A percentile compares a stretch with the other conserved stretches of the same genome.
phyloP scores from a whole-genome alignment of 2,329 filamentous ascomycete species.

The Cryphonectria radicalis region DNA sequence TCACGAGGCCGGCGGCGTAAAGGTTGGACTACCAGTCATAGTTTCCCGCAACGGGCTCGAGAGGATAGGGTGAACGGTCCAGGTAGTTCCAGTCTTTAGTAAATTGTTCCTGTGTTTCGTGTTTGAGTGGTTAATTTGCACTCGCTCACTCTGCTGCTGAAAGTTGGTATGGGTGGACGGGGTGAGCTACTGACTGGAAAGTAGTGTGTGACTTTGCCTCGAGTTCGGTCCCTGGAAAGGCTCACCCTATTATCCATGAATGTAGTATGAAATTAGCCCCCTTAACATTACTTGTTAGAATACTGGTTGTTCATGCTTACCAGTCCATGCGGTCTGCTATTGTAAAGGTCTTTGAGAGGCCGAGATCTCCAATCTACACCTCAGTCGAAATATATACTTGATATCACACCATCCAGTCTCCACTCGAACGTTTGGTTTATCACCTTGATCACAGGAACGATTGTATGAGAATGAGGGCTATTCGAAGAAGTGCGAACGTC shows the following conservation, averaged over 20 bases:
- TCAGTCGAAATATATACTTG: background rate
- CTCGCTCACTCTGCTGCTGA: background rate
- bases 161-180: background rate
- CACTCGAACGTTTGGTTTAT: background rate
- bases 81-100: background rate
- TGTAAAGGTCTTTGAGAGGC: background rate
- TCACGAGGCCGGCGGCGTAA: background rate
- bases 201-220: background rate
- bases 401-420: background rate
- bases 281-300: background rate
- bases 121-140: background rate
- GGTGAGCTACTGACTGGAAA: background rate
- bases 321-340: background rate
- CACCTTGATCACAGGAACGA: background rate
- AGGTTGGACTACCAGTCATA: background rate
- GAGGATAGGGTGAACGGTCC: background rate
- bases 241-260: background rate
- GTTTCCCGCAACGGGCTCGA: background rate
- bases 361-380: background rate
- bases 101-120: background rate
- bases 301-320: background rate
- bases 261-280: background rate
- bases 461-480: background rate
- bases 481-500: background rate
- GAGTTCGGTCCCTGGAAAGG: background rate